Percentiles rank a stretch among this genome's conserved stretches.
Evolutionary conservation across 2,329 filamentous ascomycete species (phyloP).

Genomic region (Ceratocystis huliohia): DNA sequence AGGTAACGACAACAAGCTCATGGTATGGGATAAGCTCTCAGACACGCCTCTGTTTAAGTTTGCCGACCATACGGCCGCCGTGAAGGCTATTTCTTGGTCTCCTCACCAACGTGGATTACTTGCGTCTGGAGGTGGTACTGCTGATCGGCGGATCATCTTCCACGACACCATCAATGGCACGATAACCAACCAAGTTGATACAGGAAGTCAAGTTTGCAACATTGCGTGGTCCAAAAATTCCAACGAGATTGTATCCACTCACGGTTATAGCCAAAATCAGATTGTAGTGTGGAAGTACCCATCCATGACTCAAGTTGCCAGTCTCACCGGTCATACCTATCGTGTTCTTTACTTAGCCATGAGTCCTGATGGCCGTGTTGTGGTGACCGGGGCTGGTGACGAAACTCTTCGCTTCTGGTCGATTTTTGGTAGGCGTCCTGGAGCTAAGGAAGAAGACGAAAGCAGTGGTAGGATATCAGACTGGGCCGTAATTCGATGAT

Average conservation of each 20-base stretch:
- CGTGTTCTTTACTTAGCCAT: slow-evolving; percentile 92
- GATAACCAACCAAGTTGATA: slow-evolving; percentile 78
- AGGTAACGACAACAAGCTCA: slow-evolving; percentile 96
- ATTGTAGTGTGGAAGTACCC: slow-evolving; percentile 99
- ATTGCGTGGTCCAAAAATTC: slow-evolving; percentile 95
- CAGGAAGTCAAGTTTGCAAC: slow-evolving; percentile 97
- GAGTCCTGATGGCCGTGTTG: slow-evolving; percentile 86
- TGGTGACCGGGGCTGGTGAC: slow-evolving; percentile 91
- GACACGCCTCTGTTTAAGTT: slow-evolving; percentile 89
- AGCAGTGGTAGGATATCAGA: slow-evolving; percentile 52
- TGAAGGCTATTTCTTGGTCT: slow-evolving; percentile 97
- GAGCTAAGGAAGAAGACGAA: slow-evolving; percentile 55
- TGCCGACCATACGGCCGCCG: slow-evolving; percentile 84
- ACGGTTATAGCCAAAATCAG: slow-evolving; percentile 95
- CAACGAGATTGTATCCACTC: slow-evolving; percentile 92
- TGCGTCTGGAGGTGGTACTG: slow-evolving; percentile 91
- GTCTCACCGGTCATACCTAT: slow-evolving; percentile 90
- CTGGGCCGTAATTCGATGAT: slow-evolving; percentile 69
- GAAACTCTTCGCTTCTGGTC: slow-evolving; percentile 97
- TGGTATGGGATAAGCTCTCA: slow-evolving; percentile 96
- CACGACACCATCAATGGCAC: slow-evolving; percentile 86
- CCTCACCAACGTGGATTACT: slow-evolving; percentile 88
- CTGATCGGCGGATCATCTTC: slow-evolving; percentile 92
- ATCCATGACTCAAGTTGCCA: slow-evolving; percentile 92
- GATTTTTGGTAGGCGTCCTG: slow-evolving; percentile 73